phyloP scores from a whole-genome alignment of 169 alveolate species.

The Cryptosporidium canis region DNA sequence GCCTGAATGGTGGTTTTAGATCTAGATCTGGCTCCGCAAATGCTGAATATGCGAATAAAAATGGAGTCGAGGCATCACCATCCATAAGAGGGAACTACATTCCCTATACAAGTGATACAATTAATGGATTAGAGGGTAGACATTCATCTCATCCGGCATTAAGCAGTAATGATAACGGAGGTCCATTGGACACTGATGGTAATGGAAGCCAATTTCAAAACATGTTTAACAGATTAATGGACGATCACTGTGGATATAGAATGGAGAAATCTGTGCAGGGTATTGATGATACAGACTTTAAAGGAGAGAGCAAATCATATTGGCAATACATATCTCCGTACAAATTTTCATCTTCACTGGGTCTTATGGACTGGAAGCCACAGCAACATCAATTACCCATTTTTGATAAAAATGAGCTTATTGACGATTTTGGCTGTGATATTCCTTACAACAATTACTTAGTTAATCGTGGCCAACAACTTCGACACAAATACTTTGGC shows the following conservation, averaged over 20 bases:
- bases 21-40: conserved; percentile 13
- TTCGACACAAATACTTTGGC: conserved; percentile 30
- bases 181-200: background rate
- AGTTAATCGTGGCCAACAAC: conserved; percentile 5
- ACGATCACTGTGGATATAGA: background rate
- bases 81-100: conserved; percentile 16
- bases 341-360: background rate
- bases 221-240: conserved; percentile 11
- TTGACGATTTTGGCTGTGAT: conserved; percentile 42
- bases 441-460: background rate
- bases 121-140: background rate
- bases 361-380: conserved; percentile 28
- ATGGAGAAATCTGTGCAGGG: conserved; percentile 5
- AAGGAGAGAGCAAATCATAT: conserved; percentile 9
- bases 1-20: background rate
- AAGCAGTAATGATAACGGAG: conserved; percentile 1
- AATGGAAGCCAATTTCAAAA: conserved; percentile 6
- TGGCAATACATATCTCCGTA: background rate
- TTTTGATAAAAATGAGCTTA: background rate
- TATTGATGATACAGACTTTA: conserved; percentile 10
- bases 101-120: background rate
- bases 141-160: background rate
- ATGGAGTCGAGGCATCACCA: conserved; percentile 16
- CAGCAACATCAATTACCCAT: conserved; percentile 1
- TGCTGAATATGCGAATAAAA: background rate